Conservation (phyloP, 768 basidiomycete genomes). For the Brasilioporus rufonigricans region DNA sequence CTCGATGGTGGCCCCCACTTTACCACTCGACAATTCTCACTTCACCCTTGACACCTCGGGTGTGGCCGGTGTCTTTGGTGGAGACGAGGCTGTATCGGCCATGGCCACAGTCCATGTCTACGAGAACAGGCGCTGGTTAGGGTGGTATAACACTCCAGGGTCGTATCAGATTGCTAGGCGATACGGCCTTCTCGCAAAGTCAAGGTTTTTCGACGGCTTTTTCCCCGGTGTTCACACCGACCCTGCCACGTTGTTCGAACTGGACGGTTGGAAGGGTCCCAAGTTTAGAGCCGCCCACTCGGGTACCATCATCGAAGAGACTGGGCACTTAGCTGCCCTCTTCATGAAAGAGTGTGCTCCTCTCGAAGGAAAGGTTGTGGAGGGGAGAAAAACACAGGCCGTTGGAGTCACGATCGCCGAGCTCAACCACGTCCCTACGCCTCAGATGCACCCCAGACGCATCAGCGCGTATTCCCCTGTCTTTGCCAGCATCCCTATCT, state of each 20-base stretch:
- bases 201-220: slow-evolving; percentile 34
- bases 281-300: slow-evolving; percentile 33
- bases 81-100: slow-evolving; percentile 38
- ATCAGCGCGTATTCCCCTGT: slow-evolving; percentile 19
- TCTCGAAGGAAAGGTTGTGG: slow-evolving; percentile 11
- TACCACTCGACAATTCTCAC: slow-evolving; percentile 17
- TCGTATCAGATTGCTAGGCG: slow-evolving; percentile 35
- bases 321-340: slow-evolving; percentile 31
- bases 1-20: slow-evolving; percentile 8
- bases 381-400: slow-evolving; percentile 25
- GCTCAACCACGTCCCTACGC: slow-evolving; percentile 22
- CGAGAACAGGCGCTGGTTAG: slow-evolving; percentile 32
- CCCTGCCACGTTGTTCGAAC: slow-evolving; percentile 31
- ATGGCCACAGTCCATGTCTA: slow-evolving; percentile 38
- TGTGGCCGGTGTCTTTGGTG: slow-evolving; percentile 38
- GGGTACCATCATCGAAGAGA: slow-evolving; percentile 30
- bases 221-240: slow-evolving; percentile 34
- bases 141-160: slow-evolving; percentile 40
- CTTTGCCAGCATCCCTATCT: slow-evolving; percentile 32
- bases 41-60: slow-evolving; percentile 33
- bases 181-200: slow-evolving; percentile 32
- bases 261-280: slow-evolving; percentile 33
- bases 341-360: slow-evolving; percentile 25
- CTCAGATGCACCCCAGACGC: slow-evolving; percentile 17
- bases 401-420: slow-evolving; percentile 29